Evolutionary conservation across 257 asterid genomes (phyloP).

Genomic region (Primulina tabacum): DNA sequence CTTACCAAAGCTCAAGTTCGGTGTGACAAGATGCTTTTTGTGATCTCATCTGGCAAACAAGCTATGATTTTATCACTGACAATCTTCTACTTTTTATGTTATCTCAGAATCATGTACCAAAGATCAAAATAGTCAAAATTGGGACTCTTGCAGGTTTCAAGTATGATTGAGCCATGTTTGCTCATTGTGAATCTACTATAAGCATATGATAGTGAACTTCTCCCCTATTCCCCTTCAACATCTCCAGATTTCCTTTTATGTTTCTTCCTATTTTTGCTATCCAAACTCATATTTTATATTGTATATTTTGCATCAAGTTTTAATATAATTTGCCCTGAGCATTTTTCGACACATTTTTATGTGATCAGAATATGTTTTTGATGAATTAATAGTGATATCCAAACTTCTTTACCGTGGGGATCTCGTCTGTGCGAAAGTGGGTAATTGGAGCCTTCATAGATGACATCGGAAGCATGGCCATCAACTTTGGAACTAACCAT

Average conservation of each 20-base stretch:
- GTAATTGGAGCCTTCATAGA: constrained; percentile 87
- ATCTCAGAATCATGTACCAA: background rate
- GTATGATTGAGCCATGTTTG: background rate
- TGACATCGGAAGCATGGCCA: constrained; percentile 83
- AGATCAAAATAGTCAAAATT: background rate
- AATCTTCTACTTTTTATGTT: background rate
- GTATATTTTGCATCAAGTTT: too few species aligned
- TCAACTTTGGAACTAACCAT: constrained; percentile 95
- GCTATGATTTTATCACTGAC: constrained; percentile 10
- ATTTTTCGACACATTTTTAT: background rate
- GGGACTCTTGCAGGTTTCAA: background rate
- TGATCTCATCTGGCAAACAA: constrained; percentile 19
- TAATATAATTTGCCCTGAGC: too few species aligned
- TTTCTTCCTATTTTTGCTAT: background rate
- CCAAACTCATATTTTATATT: too few species aligned
- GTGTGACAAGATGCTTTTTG: background rate
- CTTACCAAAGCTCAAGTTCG: constrained; percentile 22
- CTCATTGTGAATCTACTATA: background rate
- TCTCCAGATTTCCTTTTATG: background rate
- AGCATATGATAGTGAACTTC: background rate
- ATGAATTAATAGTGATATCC: constrained; percentile 32
- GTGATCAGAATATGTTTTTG: background rate
- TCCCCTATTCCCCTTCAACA: background rate
- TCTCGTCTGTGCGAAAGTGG: constrained; percentile 85
- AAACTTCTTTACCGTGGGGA: constrained; percentile 22